These are phyloP conservation scores for Penicillium canescens DNA, from an alignment of 495 filamentous ascomycete genomes.

Conservation along the genomic window DNA sequence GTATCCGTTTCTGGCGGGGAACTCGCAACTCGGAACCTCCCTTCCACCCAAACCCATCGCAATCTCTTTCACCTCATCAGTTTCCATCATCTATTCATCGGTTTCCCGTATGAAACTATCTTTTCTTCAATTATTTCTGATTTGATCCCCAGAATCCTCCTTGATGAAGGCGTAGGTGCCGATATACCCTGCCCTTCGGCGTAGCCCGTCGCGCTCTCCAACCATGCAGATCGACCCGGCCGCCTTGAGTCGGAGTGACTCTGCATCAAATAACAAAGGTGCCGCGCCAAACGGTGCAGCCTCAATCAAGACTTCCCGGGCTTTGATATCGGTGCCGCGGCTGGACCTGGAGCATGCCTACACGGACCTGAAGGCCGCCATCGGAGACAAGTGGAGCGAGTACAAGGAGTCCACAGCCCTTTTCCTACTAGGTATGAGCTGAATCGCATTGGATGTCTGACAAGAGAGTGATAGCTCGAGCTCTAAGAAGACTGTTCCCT, in stretches of 20 bases:
- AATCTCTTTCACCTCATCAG: constrained; percentile 16
- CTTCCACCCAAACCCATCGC: constrained; percentile 29
- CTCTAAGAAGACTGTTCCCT: neutral
- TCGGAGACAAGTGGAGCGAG: constrained; percentile 81
- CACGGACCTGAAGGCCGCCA: constrained; percentile 74
- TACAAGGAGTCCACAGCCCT: constrained; percentile 83
- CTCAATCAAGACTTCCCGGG: constrained; percentile 55
- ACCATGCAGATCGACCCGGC: constrained; percentile 86
- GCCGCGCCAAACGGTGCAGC: constrained; percentile 57
- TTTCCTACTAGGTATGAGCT: constrained; percentile 77
- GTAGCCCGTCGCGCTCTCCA: constrained; percentile 45
- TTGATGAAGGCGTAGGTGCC: constrained; percentile 47
- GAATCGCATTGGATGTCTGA: constrained; percentile 6
- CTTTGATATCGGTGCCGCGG: constrained; percentile 69
- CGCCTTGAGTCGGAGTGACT: constrained; percentile 72
- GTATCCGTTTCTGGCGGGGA: constrained; percentile 36
- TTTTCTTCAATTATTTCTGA: constrained; percentile 2
- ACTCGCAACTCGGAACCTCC: constrained; percentile 21
- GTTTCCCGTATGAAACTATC: constrained; percentile 14
- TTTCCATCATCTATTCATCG: constrained; percentile 32
- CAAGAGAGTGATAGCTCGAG: neutral
- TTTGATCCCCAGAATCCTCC: constrained; percentile 12
- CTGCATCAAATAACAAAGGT: constrained; percentile 59
- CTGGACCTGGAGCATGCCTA: constrained; percentile 92
- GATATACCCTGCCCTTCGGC: constrained; percentile 38